Conservation (phyloP, 2,329 filamentous ascomycete genomes). For the Spiromastix sp. region DNA sequence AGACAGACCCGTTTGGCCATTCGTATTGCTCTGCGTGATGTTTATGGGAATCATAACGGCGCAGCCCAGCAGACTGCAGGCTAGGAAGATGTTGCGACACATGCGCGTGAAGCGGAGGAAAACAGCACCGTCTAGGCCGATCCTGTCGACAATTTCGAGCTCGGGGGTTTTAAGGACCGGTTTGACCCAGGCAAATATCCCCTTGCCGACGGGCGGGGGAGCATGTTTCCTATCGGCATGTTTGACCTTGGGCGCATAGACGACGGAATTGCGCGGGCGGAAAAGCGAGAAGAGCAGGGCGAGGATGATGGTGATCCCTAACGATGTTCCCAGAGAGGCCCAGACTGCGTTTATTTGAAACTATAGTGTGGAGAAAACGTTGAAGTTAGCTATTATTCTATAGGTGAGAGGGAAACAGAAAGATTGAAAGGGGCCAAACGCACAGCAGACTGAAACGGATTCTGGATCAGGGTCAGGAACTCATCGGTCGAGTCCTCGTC, state of each 20-base stretch:
- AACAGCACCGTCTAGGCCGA: conserved; percentile 82
- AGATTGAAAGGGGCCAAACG: conserved; percentile 10
- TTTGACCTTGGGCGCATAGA: conserved; percentile 90
- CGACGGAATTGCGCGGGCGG: conserved; percentile 79
- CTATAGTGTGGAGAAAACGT: conserved; percentile 24
- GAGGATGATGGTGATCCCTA: conserved; percentile 63
- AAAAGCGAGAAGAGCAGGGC: conserved; percentile 77
- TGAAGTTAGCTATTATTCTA: neutral
- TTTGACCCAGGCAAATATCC: conserved; percentile 76
- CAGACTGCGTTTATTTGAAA: conserved; percentile 55
- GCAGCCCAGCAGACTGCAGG: conserved; percentile 62
- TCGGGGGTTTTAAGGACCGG: conserved; percentile 73
- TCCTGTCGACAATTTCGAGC: conserved; percentile 62
- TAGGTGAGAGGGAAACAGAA: neutral
- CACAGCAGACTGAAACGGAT: conserved; percentile 36
- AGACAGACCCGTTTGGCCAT: conserved; percentile 13
- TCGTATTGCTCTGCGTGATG: conserved; percentile 40
- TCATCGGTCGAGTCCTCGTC: conserved; percentile 20
- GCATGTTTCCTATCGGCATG: conserved; percentile 84
- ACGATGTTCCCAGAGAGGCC: conserved; percentile 68
- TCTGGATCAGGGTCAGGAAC: conserved; percentile 34
- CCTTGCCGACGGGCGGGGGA: conserved; percentile 75
- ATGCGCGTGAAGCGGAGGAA: conserved; percentile 84
- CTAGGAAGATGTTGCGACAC: conserved; percentile 81
- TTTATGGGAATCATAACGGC: conserved; percentile 75